phyloP scores from a whole-genome alignment of 106 monocot species.

The Posidonia australis region DNA sequence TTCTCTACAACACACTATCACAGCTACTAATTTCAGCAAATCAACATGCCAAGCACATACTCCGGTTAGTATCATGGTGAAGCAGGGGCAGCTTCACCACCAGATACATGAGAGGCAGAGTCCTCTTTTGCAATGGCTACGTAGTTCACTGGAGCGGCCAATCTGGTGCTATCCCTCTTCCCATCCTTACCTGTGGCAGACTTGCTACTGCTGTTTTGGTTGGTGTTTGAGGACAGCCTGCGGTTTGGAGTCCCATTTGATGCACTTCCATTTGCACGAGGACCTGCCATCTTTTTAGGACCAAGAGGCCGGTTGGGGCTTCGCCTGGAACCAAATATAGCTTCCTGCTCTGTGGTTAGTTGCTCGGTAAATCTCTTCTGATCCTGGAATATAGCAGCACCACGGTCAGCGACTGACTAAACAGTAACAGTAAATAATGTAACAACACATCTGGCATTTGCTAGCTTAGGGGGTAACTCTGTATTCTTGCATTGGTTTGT shows the following conservation, averaged over 20 bases:
- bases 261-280: slow-evolving; percentile 38
- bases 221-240: slow-evolving; percentile 40
- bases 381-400: slow-evolving; percentile 35
- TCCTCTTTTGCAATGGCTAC: slow-evolving; percentile 24
- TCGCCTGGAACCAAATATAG: slow-evolving; percentile 58
- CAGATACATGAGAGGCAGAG: slow-evolving; percentile 5
- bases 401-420: neutral
- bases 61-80: neutral
- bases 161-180: slow-evolving; percentile 38
- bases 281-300: slow-evolving; percentile 48
- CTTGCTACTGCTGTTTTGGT: slow-evolving; percentile 20
- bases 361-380: slow-evolving; percentile 87
- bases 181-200: slow-evolving; percentile 45
- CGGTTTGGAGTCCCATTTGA: slow-evolving; percentile 46
- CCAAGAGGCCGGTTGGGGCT: slow-evolving; percentile 49
- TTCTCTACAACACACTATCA: neutral
- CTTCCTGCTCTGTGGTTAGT: slow-evolving; percentile 49
- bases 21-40: neutral
- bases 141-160: slow-evolving; percentile 50
- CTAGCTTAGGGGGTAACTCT: too few species aligned
- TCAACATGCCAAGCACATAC: neutral
- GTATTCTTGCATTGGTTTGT: too few species aligned
- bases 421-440: neutral
- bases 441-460: too few species aligned
- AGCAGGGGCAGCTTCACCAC: neutral